A percentile compares a stretch with the other conserved stretches of the same genome.
Evolutionary conservation across 2,329 filamentous ascomycete genomes (phyloP).

Genomic region (Didymella exigua): DNA sequence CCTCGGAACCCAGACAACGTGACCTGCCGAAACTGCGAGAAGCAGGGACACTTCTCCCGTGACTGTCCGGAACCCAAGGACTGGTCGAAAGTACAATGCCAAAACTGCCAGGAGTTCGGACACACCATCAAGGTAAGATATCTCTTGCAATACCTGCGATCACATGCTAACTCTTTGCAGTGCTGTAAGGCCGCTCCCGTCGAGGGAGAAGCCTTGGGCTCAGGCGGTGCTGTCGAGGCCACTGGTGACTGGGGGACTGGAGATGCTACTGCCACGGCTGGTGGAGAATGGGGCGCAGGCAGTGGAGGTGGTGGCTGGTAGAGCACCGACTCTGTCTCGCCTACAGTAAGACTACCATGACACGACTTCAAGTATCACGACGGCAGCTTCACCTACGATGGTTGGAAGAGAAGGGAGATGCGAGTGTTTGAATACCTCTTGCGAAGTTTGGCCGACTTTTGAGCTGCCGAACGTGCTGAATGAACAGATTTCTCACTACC

Average conservation of each 20-base stretch:
- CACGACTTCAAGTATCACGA: not conserved
- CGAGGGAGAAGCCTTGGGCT: conserved; percentile 24
- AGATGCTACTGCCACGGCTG: conserved; percentile 13
- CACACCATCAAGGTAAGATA: conserved; percentile 40
- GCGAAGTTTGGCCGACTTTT: not conserved
- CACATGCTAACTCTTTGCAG: conserved; percentile 25
- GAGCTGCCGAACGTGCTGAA: not conserved
- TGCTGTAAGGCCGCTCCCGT: conserved; percentile 40
- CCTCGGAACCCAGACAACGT: conserved; percentile 48
- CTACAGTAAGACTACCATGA: not conserved
- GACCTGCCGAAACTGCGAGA: conserved; percentile 66
- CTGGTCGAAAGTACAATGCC: conserved; percentile 55
- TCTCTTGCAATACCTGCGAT: not conserved
- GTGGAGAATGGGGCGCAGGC: conserved; percentile 24
- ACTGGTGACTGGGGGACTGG: conserved; percentile 19
- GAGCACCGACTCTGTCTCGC: not conserved
- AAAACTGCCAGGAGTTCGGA: conserved; percentile 53
- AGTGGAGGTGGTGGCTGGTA: conserved; percentile 14
- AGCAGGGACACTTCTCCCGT: conserved; percentile 64
- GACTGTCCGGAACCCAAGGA: conserved; percentile 65
- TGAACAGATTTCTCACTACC: not conserved
- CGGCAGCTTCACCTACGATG: not conserved
- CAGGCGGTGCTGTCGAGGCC: conserved; percentile 22
- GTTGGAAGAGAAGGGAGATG: not conserved
- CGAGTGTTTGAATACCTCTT: not conserved